A percentile compares a stretch with the other conserved stretches of the same genome.
Conservation (phyloP, 768 basidiomycete species). For the Hypsizygus marmoreus region DNA sequence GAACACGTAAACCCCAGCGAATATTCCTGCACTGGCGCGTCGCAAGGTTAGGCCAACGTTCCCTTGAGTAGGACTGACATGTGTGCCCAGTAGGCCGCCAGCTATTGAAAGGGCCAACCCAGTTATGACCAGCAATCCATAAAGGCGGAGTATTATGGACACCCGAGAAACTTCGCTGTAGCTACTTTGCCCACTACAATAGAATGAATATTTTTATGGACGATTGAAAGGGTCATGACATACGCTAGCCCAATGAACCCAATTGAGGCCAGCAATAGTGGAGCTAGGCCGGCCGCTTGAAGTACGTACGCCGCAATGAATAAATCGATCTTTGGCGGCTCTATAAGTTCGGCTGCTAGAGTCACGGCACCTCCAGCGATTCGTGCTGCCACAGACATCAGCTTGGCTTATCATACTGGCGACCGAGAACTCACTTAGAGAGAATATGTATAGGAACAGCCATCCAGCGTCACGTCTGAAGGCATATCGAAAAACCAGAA, state of each 20-base stretch:
- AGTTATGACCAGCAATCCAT: conserved; percentile 37
- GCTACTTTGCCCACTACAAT: conserved; percentile 47
- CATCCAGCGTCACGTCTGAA: conserved; percentile 63
- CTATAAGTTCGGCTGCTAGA: conserved; percentile 51
- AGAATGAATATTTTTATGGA: conserved; percentile 19
- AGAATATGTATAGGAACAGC: conserved; percentile 67
- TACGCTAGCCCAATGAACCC: conserved; percentile 56
- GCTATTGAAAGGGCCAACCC: conserved; percentile 46
- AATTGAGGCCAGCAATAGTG: conserved; percentile 43
- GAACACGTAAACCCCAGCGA: conserved; percentile 41
- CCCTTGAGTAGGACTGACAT: conserved; percentile 31
- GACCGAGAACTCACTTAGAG: conserved; percentile 43
- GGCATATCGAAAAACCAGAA: conserved; percentile 54
- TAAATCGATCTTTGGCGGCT: conserved; percentile 41
- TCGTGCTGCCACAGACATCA: conserved; percentile 43
- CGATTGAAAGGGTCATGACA: conserved; percentile 16
- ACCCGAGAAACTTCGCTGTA: conserved; percentile 52
- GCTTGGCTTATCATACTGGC: not conserved
- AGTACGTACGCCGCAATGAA: conserved; percentile 56
- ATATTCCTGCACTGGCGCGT: conserved; percentile 44
- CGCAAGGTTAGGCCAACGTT: conserved; percentile 40
- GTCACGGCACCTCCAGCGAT: conserved; percentile 58
- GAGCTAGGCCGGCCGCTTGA: conserved; percentile 42
- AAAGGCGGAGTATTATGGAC: conserved; percentile 35
- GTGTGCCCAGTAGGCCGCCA: conserved; percentile 47